phyloP scores from a whole-genome alignment of 2,329 filamentous ascomycete genomes.

The Ophiostoma fasciatum region DNA sequence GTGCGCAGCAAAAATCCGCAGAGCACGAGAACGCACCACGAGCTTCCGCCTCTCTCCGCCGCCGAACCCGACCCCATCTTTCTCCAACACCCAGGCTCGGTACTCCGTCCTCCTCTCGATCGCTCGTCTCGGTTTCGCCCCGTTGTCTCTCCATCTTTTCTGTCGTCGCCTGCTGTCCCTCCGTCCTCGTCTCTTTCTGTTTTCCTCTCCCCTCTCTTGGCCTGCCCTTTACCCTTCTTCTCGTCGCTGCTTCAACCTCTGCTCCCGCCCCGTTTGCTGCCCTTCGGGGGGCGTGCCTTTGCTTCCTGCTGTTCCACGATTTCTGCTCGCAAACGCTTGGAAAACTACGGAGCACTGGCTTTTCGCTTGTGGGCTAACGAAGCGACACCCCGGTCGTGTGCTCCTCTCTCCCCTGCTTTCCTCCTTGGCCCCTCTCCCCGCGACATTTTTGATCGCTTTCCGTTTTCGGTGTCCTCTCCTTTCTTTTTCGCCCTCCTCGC shows the following conservation, averaged over 20 bases:
- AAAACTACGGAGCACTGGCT: conserved; percentile 2
- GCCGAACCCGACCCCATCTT: conserved; percentile 4
- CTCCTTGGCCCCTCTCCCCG: neutral
- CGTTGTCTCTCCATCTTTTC: neutral
- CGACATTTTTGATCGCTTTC: conserved; percentile 4
- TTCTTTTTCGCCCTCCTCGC: neutral
- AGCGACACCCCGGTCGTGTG: conserved; percentile 1
- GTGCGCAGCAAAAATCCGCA: neutral
- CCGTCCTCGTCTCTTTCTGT: neutral
- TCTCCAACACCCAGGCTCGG: conserved; percentile 3
- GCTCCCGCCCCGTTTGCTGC: neutral
- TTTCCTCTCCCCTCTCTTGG: neutral
- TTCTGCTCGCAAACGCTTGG: conserved; percentile 1
- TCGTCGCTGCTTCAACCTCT: conserved; percentile 1
- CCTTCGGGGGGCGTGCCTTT: too few species aligned
- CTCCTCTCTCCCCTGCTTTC: neutral
- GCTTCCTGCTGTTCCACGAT: neutral
- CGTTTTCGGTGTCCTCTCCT: neutral
- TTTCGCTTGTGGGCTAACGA: conserved; percentile 5
- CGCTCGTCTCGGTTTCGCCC: too few species aligned
- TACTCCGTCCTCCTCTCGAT: neutral
- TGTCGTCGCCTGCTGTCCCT: too few species aligned
- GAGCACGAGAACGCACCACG: conserved; percentile 3
- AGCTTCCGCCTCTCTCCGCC: conserved; percentile 2
- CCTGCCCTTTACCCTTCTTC: neutral